Conservation (phyloP, 2,329 filamentous ascomycete species). For the Domatiomyces globalis region DNA sequence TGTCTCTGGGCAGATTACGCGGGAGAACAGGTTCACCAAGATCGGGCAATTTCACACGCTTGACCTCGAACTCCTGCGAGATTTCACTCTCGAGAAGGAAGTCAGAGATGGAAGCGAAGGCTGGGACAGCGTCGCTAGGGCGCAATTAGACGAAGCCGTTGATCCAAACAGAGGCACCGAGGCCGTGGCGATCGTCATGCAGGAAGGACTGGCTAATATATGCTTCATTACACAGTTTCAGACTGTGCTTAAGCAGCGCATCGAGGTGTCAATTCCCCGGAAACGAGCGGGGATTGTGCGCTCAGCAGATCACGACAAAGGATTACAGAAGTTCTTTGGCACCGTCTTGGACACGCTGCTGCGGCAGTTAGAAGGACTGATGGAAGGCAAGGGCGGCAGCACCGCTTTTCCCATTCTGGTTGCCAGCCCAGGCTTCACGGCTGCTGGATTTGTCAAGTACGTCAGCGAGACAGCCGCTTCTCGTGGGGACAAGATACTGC, state of each 20-base stretch:
- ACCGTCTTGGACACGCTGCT: conserved; percentile 61
- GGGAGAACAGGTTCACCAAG: conserved; percentile 54
- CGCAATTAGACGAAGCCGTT: conserved; percentile 64
- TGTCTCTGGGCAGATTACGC: conserved; percentile 50
- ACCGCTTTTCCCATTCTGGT: conserved; percentile 55
- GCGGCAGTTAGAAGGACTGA: conserved; percentile 59
- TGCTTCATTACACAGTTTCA: conserved; percentile 37
- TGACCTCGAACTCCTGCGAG: conserved; percentile 73
- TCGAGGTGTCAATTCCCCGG: conserved; percentile 34
- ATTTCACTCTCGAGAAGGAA: conserved; percentile 77
- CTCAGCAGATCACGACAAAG: conserved; percentile 38
- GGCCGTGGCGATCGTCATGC: conserved; percentile 83
- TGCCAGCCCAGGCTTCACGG: conserved; percentile 80
- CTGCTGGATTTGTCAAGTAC: conserved; percentile 64
- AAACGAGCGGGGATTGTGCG: conserved; percentile 31
- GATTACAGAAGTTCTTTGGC: conserved; percentile 63
- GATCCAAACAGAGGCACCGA: conserved; percentile 67
- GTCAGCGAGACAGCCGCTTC: conserved; percentile 47
- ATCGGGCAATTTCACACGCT: conserved; percentile 56
- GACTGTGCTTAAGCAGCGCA: conserved; percentile 35
- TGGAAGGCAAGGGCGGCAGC: conserved; percentile 25
- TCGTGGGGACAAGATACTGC: conserved; percentile 58
- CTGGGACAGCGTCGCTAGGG: conserved; percentile 81
- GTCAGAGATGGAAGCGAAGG: conserved; percentile 39
- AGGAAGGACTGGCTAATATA: conserved; percentile 49